Evolutionary conservation across 192 early-diverging fungal genomes (phyloP), one percentile per base, ranked within the genome.

Genomic region (Coemansia sp.): DNA sequence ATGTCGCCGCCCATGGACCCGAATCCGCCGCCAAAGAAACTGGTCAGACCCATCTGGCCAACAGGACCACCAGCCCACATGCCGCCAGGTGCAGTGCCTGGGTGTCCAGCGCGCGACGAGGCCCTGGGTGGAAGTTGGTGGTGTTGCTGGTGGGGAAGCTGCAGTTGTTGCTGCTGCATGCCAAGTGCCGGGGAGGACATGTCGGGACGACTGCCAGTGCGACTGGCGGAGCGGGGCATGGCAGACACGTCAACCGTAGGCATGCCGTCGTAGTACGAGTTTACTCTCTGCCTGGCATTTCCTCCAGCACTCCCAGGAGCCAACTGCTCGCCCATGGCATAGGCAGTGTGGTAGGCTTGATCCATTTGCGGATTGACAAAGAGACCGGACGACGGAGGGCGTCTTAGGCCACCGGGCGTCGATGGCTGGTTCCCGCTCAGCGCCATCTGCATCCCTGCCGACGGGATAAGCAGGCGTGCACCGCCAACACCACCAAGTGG

Each of bases 21-120:
- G 70, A 82, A 82, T 1, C 79, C 79, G 34, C 79, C 75, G 58
- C 79, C 75, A 68, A 82, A 82, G 10, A 82, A 48, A 22, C 24
- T 66, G 20, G 64, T 67, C 50, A 82, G 61, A 19, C 78, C 75
- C 61, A 68, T 64, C 61, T 67, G 69, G 22, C 69, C 70, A 44
- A 69, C 44, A 36, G 59, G 70, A 6, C 74, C 53, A 8, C 53
- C 72, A 27, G 69, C 62, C 78, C 70, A 72, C 78, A 76, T 70
- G 10, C 65, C 62, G 10, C 56, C 78, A 20, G 66, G 59, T 9
- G 56, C 68, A 32, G 50, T 40, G 4, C 61, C 51, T 36, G 64
- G 58, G 48, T 64, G 50, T 13, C 78, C 78, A 15, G 72, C 66
- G 22, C 78, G 78, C n/a, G 78, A 80, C 19, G 67, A 62, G 20